Conservation (phyloP, 352 stramenopile species). For the Phytophthora uliginosa region DNA sequence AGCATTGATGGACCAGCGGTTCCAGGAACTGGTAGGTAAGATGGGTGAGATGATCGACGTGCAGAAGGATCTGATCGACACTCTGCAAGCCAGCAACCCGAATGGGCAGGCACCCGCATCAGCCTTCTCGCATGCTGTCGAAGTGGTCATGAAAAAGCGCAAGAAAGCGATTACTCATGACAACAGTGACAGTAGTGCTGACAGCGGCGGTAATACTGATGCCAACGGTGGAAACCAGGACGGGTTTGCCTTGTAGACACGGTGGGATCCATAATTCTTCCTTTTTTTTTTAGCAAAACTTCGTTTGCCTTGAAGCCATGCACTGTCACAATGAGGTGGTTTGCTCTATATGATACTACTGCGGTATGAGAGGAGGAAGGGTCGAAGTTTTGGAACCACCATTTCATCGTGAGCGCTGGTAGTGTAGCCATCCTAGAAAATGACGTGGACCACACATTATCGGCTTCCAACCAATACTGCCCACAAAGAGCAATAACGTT, state of each 20-base stretch:
- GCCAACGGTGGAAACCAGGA: slow-evolving; percentile 5
- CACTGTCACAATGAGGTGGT: background rate
- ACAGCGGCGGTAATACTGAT: slow-evolving; percentile 3
- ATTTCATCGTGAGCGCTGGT: background rate
- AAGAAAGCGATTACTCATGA: slow-evolving; percentile 37
- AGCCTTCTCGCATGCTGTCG: slow-evolving; percentile 41
- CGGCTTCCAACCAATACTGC: slow-evolving; percentile 27
- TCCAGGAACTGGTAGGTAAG: slow-evolving; percentile 80
- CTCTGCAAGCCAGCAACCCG: slow-evolving; percentile 56
- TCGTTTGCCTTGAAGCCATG: background rate
- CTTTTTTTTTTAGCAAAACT: background rate
- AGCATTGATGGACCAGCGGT: slow-evolving; percentile 73
- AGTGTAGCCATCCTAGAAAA: background rate
- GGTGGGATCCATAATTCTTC: background rate
- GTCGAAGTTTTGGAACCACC: background rate
- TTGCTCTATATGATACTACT: background rate
- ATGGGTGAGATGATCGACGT: slow-evolving; percentile 84
- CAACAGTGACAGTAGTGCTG: slow-evolving; percentile 3
- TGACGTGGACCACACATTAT: slow-evolving; percentile 21
- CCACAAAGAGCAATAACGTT: slow-evolving; percentile 8
- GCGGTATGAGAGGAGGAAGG: background rate
- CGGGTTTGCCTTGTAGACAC: slow-evolving; percentile 32
- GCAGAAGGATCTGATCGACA: slow-evolving; percentile 75
- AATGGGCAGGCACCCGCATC: slow-evolving; percentile 42
- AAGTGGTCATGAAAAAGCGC: slow-evolving; percentile 55